Conservation (phyloP, 306 rosid species). For the Acacia crassicarpa region DNA sequence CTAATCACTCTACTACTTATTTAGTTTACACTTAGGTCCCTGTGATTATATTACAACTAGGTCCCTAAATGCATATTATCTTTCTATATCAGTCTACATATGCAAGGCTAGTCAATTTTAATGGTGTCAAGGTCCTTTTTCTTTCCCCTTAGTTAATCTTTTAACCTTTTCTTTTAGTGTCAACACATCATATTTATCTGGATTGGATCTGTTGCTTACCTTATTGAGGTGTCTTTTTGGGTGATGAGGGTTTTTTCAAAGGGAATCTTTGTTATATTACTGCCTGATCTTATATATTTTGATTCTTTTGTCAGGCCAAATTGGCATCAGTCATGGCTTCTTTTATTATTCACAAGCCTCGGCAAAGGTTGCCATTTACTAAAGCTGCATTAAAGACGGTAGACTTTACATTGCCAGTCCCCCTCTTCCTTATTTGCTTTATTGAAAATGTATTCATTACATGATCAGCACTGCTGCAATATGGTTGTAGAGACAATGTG, state of each 20-base stretch:
- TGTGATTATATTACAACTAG: too few species aligned
- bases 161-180: neutral
- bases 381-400: constrained; percentile 92
- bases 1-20: too few species aligned
- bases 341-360: constrained; percentile 86
- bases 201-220: neutral
- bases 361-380: constrained; percentile 66
- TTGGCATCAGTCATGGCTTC: constrained; percentile 87
- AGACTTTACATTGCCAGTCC: constrained; percentile 4
- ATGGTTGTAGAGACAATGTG: neutral
- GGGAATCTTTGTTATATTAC: neutral
- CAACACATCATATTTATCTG: neutral
- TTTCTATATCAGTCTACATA: neutral
- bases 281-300: neutral
- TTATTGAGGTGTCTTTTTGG: neutral
- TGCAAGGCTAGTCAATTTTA: neutral
- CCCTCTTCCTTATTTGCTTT: neutral
- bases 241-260: neutral
- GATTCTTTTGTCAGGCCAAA: constrained; percentile 57
- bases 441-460: neutral
- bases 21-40: too few species aligned
- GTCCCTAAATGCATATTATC: too few species aligned
- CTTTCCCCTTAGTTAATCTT: neutral
- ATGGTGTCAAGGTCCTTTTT: neutral
- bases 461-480: neutral